Percentiles rank a stretch among this genome's conserved stretches.
Evolutionary conservation across 441 rosid genomes (phyloP).

Genomic region (Melastoma candidum): DNA sequence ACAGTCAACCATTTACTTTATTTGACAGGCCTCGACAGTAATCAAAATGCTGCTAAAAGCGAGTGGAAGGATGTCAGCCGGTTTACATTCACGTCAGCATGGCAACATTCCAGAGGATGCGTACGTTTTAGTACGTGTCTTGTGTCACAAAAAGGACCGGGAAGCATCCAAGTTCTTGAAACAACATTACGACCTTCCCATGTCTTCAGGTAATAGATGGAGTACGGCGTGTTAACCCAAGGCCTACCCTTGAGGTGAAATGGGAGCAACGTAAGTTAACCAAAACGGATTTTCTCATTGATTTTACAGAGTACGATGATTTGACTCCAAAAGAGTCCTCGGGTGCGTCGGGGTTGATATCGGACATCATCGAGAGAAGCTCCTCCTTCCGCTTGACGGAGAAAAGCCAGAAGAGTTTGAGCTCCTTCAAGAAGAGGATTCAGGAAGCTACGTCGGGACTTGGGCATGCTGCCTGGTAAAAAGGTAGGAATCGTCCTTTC

Average conservation of each 20-base stretch:
- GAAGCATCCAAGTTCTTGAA: conserved; percentile 83
- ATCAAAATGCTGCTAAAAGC: conserved; percentile 85
- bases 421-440: conserved; percentile 64
- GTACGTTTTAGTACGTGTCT: conserved; percentile 69
- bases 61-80: conserved; percentile 63
- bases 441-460: conserved; percentile 80
- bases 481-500: no score
- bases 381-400: conserved; percentile 62
- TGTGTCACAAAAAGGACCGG: conserved; percentile 95
- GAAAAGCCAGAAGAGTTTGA: conserved; percentile 51
- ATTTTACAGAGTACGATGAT: conserved; percentile 66
- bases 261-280: neutral
- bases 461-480: conserved; percentile 53
- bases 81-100: conserved; percentile 42
- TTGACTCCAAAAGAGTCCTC: conserved; percentile 29
- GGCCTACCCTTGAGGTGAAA: neutral
- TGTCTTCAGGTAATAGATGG: conserved; percentile 74
- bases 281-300: neutral
- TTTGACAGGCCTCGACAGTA: conserved; percentile 60
- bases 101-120: conserved; percentile 54
- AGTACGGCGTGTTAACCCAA: neutral
- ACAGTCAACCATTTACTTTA: conserved; percentile 8
- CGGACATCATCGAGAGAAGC: conserved; percentile 66
- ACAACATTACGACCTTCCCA: conserved; percentile 81
- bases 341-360: conserved; percentile 34